Percentiles rank a stretch among this genome's conserved stretches.
These are phyloP conservation scores for Plenodomus tracheiphilus DNA, from an alignment of 2,329 filamentous ascomycete genomes.

Conservation along the genomic window DNA sequence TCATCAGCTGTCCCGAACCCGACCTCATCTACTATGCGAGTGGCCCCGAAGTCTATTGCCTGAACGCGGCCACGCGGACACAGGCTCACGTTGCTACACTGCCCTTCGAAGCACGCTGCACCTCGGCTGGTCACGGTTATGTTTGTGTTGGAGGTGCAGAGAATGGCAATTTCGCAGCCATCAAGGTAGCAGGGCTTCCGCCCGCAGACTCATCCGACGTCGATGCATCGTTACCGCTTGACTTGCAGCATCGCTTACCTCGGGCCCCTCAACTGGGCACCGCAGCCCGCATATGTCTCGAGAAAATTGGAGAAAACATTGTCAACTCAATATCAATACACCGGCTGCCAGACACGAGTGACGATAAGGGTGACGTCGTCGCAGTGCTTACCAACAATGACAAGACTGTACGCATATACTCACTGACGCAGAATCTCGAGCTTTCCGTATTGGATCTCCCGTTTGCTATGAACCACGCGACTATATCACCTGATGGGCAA, in stretches of 20 bases:
- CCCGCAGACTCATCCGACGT: conserved; percentile 53
- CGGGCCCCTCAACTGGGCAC: conserved; percentile 45
- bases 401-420: conserved; percentile 82
- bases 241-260: conserved; percentile 47
- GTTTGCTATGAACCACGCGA: conserved; percentile 88
- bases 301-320: conserved; percentile 65
- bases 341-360: conserved; percentile 50
- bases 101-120: conserved; percentile 73
- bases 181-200: conserved; percentile 60
- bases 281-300: conserved; percentile 51
- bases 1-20: conserved; percentile 78
- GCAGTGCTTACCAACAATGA: conserved; percentile 89
- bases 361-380: conserved; percentile 62
- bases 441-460: conserved; percentile 74
- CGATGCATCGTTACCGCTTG: conserved; percentile 61
- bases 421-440: conserved; percentile 68
- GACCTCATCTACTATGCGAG: conserved; percentile 85
- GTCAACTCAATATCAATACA: conserved; percentile 70
- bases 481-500: conserved; percentile 87
- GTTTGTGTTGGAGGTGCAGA: conserved; percentile 85
- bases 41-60: conserved; percentile 62
- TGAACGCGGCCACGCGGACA: conserved; percentile 70
- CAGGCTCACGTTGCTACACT: conserved; percentile 73
- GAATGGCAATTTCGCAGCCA: conserved; percentile 81
- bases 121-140: conserved; percentile 85